Evolutionary conservation across 768 basidiomycete genomes (phyloP).

Genomic region (Mycena polygramma): DNA sequence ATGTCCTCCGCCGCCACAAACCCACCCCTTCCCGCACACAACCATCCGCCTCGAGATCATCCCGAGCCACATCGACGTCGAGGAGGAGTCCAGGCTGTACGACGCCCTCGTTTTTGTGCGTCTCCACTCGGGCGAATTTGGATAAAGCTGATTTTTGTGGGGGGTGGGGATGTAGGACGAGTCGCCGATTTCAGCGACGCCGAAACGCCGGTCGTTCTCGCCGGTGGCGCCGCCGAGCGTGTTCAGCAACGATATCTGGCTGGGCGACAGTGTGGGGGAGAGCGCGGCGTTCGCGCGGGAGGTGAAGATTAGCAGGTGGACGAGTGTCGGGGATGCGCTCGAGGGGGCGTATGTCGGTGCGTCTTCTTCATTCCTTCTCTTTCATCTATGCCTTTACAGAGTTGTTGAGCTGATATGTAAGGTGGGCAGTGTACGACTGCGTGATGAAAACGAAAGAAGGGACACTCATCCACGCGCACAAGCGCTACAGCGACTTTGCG

Average conservation of each 20-base stretch:
- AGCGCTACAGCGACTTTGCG: slow-evolving; percentile 76
- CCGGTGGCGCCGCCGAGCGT: slow-evolving; percentile 62
- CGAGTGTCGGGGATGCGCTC: slow-evolving; percentile 72
- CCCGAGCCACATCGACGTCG: slow-evolving; percentile 71
- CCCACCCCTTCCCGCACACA: slow-evolving; percentile 19
- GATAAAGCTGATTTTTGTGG: too few species aligned
- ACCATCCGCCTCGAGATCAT: slow-evolving; percentile 63
- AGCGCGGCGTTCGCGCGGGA: slow-evolving; percentile 70
- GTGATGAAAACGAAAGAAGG: slow-evolving; percentile 78
- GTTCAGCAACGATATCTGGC: slow-evolving; percentile 78
- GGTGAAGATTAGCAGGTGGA: slow-evolving; percentile 81
- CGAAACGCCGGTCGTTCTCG: slow-evolving; percentile 36
- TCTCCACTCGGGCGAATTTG: slow-evolving; percentile 12
- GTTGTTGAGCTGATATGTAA: too few species aligned
- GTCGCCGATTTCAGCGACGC: neutral
- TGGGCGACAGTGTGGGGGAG: slow-evolving; percentile 71
- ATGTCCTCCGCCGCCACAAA: slow-evolving; percentile 16
- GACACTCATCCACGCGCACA: slow-evolving; percentile 74
- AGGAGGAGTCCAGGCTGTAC: slow-evolving; percentile 76
- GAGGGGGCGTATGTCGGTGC: slow-evolving; percentile 75
- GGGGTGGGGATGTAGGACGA: slow-evolving; percentile 24
- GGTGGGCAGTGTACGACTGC: slow-evolving; percentile 71
- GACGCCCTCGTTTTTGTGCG: slow-evolving; percentile 73
- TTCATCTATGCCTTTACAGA: slow-evolving; percentile 54
- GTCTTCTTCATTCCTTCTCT: slow-evolving; percentile 30